phyloP scores from a whole-genome alignment of 1,139 yeast species.

The Candida tunisiensis region DNA sequence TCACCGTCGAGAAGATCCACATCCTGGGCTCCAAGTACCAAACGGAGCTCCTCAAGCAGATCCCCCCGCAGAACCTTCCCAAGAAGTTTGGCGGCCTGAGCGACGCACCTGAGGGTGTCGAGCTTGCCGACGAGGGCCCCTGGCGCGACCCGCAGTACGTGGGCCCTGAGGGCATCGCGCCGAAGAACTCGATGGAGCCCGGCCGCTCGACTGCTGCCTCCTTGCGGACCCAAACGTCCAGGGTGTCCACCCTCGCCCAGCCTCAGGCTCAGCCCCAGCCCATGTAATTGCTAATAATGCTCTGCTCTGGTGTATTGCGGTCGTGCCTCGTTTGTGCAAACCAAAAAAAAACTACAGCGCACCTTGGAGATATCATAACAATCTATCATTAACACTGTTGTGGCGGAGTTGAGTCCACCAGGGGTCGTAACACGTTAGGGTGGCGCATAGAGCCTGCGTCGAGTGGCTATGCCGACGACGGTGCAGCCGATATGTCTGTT shows the following conservation, averaged over 20 bases:
- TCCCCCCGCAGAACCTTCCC: conserved; percentile 88
- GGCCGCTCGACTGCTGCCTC: too few relatives aligned
- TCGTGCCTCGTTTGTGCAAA: too few relatives aligned
- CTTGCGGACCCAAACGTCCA: too few relatives aligned
- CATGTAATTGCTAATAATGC: not conserved
- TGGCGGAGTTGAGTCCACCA: too few relatives aligned
- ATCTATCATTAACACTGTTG: too few relatives aligned
- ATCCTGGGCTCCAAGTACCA: conserved; percentile 69
- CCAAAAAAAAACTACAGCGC: too few relatives aligned
- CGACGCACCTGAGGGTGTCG: conserved; percentile 57
- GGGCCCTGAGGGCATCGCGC: conserved; percentile 23
- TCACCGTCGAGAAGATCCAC: conserved; percentile 91
- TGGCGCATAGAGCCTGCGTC: not conserved
- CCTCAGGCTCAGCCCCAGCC: not conserved
- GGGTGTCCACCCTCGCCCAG: not conserved
- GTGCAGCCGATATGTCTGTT: too few relatives aligned
- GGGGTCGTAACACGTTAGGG: not conserved
- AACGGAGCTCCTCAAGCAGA: conserved; percentile 74
- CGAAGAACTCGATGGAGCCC: conserved; percentile 6
- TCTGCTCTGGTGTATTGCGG: too few relatives aligned
- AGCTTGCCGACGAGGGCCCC: conserved; percentile 85
- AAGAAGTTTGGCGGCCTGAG: conserved; percentile 77
- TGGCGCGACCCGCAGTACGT: conserved; percentile 84
- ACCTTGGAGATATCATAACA: too few relatives aligned
- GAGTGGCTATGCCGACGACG: too few relatives aligned